phyloP scores from a whole-genome alignment of 148 eudicot genomes.

The Fagopyrum esculentum region DNA sequence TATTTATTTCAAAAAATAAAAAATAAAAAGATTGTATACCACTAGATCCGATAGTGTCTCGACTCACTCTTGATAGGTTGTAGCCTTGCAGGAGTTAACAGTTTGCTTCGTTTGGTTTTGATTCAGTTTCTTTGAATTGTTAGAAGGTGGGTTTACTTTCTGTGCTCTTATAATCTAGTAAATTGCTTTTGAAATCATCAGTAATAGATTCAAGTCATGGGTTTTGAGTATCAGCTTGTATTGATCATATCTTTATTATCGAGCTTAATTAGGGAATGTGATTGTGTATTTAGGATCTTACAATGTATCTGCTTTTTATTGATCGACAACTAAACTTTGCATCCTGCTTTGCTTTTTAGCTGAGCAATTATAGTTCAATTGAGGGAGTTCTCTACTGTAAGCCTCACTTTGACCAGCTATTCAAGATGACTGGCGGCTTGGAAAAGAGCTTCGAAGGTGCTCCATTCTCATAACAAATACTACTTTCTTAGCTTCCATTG shows the following conservation, averaged over 20 bases:
- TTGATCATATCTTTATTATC: not conserved
- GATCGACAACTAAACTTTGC: not conserved
- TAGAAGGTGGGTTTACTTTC: not conserved
- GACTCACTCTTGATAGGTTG: too few relatives aligned
- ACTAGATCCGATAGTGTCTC: too few relatives aligned
- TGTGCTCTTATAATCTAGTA: not conserved
- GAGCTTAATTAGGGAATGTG: not conserved
- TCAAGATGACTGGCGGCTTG: slow-evolving; percentile 89
- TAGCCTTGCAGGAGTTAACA: too few relatives aligned
- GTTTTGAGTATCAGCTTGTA: not conserved
- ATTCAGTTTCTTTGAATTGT: not conserved
- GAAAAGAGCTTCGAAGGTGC: slow-evolving; percentile 76
- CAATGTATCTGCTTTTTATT: not conserved
- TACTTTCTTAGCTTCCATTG: not conserved
- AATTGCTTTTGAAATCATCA: not conserved
- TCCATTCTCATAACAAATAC: not conserved
- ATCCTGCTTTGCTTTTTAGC: slow-evolving; percentile 33
- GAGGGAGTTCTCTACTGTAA: slow-evolving; percentile 92
- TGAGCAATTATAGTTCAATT: slow-evolving; percentile 64
- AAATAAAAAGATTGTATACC: too few relatives aligned
- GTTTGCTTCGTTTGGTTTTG: not conserved
- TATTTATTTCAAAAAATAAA: too few relatives aligned
- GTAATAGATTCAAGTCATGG: not conserved
- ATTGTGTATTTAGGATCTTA: not conserved
- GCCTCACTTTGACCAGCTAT: slow-evolving; percentile 87